Base-by-base conservation (phyloP, 1,284 basidiomycete species). In the Afroboletus lepidellus region DNA sequence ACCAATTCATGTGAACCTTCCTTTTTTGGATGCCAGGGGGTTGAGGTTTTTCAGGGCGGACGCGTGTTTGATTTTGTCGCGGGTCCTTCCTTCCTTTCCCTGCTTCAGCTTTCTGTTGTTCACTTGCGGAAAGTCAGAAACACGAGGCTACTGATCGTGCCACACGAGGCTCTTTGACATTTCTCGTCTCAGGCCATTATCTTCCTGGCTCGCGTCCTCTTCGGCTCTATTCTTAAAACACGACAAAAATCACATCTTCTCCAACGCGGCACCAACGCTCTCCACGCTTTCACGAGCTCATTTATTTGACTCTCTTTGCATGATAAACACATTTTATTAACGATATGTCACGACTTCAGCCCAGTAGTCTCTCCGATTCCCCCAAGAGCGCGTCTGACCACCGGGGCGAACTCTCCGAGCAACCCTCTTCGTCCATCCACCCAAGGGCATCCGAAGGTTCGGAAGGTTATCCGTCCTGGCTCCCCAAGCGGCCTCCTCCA, bases 401-500 rank as follows among this genome's bases (percentile, higher is more conserved):
- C 9, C 65, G 57, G 7, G 69, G 53, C 24, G 62, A 67, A 44
- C 53, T 67, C 32, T 69, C 69, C 51, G 69, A 70, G 25, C 67
- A 65, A 5, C 66, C 69, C 48, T 74, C 54, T 55, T 74, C 72
- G 55, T 62, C 69, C 0, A 66, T 69, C 36, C 72, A 68, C 13
- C 66, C 67, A 25, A 65, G 71, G 51, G 60, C 63, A 51, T 77
- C 77, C 34, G 74, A 73, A 60, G 74, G 76, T 54, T 85, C 83
- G 9, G 85, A 87, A 59, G 82, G 83, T 23, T 91, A 91, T 63
- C 88, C 88, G 5, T 84, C 85, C 25, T 91, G 89, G 88, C 81
- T 91, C 5, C 88, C 88, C 13, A 81, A 75, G 55, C 78, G 88
- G n/a, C 88, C 89, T 5, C 83, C 83, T 20, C 85, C 80, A 2